Evolutionary conservation across 495 filamentous ascomycete species (phyloP), one percentile per base, ranked within the genome.

Genomic region (Parachaetomium inaequale): DNA sequence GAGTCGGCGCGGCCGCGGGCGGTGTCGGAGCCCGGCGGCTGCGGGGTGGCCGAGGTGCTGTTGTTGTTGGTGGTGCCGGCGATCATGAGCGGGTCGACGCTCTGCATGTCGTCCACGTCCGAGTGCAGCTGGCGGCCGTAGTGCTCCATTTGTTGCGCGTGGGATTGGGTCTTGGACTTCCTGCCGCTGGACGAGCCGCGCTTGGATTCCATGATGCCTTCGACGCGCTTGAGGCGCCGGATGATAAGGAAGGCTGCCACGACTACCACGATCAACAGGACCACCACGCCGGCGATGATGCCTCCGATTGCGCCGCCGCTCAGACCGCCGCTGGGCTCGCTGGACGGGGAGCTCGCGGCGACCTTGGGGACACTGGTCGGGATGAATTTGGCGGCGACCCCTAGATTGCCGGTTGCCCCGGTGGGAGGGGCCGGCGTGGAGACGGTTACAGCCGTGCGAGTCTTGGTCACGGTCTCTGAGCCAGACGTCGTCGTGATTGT

Each of bases 261-360:
- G 21, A 80, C 15, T 15, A 80, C 70, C 38, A 73, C 61, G 10
- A 76, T n/a, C 0, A 80, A 58, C 0, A 80, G 40, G 8, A 66
- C 69, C n/a, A 79, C 66, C 6, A 69, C 76, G 12, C 76, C 79
- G 40, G 70, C 73, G n/a, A 79, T 68, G 55, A 81, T 80, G 7
- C 79, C 79, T 2, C 75, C 79, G 0, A 81, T 58, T 11, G 74
- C 70, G 0, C 65, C 65, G 1, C 54, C 51, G 14, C 70, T 74
- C 36, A 81, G 74, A 6, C 70, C 70, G 7, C 58, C 56, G n/a
- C 55, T 42, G 23, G 32, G 21, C 4, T 65, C 63, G 21, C 42
- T 56, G 49, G 50, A 32, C 19, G 55, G 42, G 0, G 58, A 23
- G 23, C 7, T 51, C 10, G 31, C 64, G 14, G 68, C 54, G 19